Evolutionary conservation across 225 moss, liverwort and hornwort genomes (phyloP), one percentile per base, ranked within the genome.

Genomic region (Physcomitrium patens): DNA sequence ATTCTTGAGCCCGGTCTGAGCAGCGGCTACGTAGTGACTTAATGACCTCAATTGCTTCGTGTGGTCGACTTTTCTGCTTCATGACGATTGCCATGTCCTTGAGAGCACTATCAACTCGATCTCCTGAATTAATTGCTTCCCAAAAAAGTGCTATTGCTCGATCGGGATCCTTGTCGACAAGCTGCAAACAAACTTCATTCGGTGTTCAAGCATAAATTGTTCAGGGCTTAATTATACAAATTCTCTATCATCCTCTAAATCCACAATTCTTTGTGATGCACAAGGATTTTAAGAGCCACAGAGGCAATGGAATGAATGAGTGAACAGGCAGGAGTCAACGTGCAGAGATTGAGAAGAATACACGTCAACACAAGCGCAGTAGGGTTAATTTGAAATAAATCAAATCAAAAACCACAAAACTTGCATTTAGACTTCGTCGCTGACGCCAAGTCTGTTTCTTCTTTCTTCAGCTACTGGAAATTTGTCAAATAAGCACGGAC

Each of bases 31-130:
- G 96, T 8, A 96, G 85, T 20, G 94, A 96, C 69, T 92, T 96
- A 41, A 96, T 92, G 12, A 94, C 96, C 74, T 96, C 96, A 50
- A 96, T 91, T 18, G 94, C 96, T 60, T 96, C 96, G 55, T 91
- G 89, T n/a, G 96, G 92, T 18, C 96, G 88, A 66, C 91, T 94
- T 60, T 96, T 94, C 88, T 96, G 96, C 78, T 96, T 96, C 96
- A 96, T 96, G 22, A 96, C 96, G 10, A 96, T 96, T 10, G 96
- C 96, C 96, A 96, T 96, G 63, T 96, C 96, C 86, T 96, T 96
- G 67, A 96, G 60, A 14, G 96, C 96, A 62, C 96, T 96, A 46
- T 96, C 96, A 24, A 96, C 96, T 56, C 94, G 86, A 63, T 96
- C 96, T 22, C 90, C 90, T 0, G 92, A 94, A 66, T 96, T 96